phyloP scores from a whole-genome alignment of 768 basidiomycete genomes.

The Grammothele lineata region DNA sequence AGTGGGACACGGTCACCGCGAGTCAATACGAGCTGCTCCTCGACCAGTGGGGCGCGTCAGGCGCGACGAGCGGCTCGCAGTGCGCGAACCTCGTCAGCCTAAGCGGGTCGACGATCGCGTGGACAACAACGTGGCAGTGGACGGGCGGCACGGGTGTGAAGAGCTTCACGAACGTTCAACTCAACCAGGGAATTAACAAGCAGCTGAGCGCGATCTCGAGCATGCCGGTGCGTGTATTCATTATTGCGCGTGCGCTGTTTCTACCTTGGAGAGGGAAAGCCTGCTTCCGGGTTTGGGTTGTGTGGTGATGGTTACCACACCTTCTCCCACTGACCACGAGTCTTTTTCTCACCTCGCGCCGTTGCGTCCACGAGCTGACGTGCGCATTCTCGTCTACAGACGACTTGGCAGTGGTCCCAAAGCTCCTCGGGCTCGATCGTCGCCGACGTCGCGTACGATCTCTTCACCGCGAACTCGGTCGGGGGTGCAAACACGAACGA shows the following conservation, averaged over 20 bases:
- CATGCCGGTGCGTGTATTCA: constrained; percentile 46
- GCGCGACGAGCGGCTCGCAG: constrained; percentile 45
- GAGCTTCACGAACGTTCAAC: constrained; percentile 57
- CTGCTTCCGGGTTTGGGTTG: background rate
- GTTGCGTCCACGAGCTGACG: too few relatives aligned
- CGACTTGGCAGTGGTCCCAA: constrained; percentile 56
- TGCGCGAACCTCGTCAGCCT: constrained; percentile 45
- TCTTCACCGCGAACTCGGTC: constrained; percentile 53
- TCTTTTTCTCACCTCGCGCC: background rate
- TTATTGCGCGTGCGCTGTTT: background rate
- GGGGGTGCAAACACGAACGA: constrained; percentile 43
- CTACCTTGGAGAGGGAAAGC: too few relatives aligned
- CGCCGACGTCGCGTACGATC: constrained; percentile 56
- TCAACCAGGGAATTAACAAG: constrained; percentile 46
- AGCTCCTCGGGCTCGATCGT: constrained; percentile 37
- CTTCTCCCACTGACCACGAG: too few relatives aligned
- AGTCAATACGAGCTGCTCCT: constrained; percentile 46
- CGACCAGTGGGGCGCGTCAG: constrained; percentile 41
- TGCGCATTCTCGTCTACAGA: constrained; percentile 18
- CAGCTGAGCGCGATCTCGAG: constrained; percentile 48
- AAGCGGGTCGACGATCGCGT: constrained; percentile 39
- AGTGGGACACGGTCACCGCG: constrained; percentile 46
- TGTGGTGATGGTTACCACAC: too few relatives aligned
- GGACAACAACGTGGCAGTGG: constrained; percentile 56
- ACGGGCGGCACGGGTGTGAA: constrained; percentile 48